These are phyloP conservation scores for Daldinia caldariorum DNA, from an alignment of 495 filamentous ascomycete species.

Conservation along the genomic window DNA sequence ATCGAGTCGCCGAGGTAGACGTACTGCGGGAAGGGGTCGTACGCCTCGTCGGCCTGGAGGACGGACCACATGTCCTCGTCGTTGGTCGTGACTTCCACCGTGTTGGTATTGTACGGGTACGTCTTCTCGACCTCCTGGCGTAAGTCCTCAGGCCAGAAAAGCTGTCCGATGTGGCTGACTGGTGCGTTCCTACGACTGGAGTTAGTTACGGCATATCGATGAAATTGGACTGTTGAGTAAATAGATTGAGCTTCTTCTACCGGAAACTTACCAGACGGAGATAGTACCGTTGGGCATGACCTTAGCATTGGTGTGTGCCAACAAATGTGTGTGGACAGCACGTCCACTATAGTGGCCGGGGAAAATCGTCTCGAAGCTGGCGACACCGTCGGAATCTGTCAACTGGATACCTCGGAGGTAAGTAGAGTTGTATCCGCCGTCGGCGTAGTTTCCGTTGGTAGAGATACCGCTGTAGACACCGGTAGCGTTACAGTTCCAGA, in stretches of 20 bases:
- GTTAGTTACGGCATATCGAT: not conserved
- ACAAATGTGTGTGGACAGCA: conserved; percentile 66
- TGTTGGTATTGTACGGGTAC: conserved; percentile 66
- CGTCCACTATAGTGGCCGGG: conserved; percentile 68
- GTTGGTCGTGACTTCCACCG: conserved; percentile 61
- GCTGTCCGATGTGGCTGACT: conserved; percentile 67
- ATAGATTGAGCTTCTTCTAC: not conserved
- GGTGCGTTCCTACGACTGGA: conserved; percentile 35
- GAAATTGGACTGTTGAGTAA: not conserved
- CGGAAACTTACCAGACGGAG: conserved; percentile 49
- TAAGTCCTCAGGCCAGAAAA: conserved; percentile 71
- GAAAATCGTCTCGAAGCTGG: conserved; percentile 65
- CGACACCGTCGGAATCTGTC: conserved; percentile 64
- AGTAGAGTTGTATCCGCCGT: conserved; percentile 55
- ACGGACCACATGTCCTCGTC: conserved; percentile 55
- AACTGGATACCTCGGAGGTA: conserved; percentile 62
- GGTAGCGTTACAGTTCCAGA: conserved; percentile 64
- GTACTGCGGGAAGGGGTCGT: conserved; percentile 68
- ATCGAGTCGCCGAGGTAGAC: conserved; percentile 61
- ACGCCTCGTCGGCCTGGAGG: conserved; percentile 57
- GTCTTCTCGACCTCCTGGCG: conserved; percentile 64
- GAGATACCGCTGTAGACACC: conserved; percentile 67
- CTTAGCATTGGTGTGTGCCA: conserved; percentile 61
- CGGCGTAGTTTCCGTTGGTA: conserved; percentile 34
- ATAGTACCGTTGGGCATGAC: conserved; percentile 62